Evolutionary conservation across 306 rosid species (phyloP), one percentile per base, ranked within the genome.

Genomic region (Begonia masoniana): DNA sequence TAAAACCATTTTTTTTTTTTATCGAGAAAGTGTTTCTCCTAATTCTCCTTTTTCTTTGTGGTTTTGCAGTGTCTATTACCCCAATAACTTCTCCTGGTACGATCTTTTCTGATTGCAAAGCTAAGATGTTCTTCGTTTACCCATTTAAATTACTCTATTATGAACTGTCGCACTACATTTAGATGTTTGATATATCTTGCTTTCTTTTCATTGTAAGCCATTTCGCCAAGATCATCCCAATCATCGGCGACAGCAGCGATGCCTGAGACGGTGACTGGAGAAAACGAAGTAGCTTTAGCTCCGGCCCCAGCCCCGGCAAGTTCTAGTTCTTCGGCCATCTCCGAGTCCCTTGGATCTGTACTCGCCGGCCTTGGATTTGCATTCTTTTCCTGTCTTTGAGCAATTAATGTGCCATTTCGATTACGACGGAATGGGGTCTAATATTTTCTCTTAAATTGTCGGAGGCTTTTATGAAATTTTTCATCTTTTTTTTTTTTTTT

Each of bases 61-160:
- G 19, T 65, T 62, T 73, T 75, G 69, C 84, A 88, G 95, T 82
- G 61, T 66, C 86, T 52, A 26, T 31, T n/a, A 26, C 75, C 10
- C 93, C 97, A 9, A 65, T 77, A 9, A 71, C 62, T 49, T 65
- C 97, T 56, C 93, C 95, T 56, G 97, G 84, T 82, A 76, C 57
- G 74, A 59, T 68, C 31, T 56, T 11, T 1, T n/a, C 39, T 31
- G 39, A 31, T 31, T 31, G 39, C 39, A 31, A 31, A 31, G 39
- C 8, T 31, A 31, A 5, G 39, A 31, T 31, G 39, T 3, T 31
- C 39, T 31, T 31, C 39, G 8, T 31, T 31, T 31, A 31, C 62
- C 21, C n/a, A 35, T 4, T 56, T 55, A 42, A 15, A 50, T 45
- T 12, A 4, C 21, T 36, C 48, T 26, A 23, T 7, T 51, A 47